These are phyloP conservation scores for Entonaema liquescens DNA, from an alignment of 495 filamentous ascomycete genomes.

Conservation along the genomic window DNA sequence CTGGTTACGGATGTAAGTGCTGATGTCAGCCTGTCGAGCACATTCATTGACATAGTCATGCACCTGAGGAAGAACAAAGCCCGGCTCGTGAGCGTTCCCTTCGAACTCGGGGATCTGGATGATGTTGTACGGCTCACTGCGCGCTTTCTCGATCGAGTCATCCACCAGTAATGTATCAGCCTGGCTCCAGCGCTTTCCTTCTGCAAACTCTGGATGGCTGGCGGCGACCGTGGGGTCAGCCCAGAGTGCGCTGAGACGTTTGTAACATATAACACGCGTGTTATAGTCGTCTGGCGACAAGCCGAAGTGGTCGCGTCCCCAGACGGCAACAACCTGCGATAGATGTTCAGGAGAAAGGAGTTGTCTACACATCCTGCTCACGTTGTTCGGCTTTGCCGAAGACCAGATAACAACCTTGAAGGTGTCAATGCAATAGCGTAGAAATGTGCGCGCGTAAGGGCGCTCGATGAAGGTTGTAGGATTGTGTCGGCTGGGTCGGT, in stretches of 20 bases:
- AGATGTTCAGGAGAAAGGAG: constrained; percentile 58
- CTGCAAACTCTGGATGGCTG: constrained; percentile 54
- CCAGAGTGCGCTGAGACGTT: constrained; percentile 80
- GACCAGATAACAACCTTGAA: constrained; percentile 92
- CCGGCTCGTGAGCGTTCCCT: constrained; percentile 50
- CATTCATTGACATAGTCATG: constrained; percentile 59
- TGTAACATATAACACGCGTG: constrained; percentile 85
- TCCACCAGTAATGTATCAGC: constrained; percentile 91
- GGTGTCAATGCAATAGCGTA: constrained; percentile 69
- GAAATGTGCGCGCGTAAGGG: constrained; percentile 69
- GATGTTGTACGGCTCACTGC: constrained; percentile 83
- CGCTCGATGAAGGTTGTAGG: constrained; percentile 67
- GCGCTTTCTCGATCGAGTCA: constrained; percentile 80
- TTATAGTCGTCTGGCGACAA: constrained; percentile 70
- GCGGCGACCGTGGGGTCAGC: constrained; percentile 58
- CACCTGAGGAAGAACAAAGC: constrained; percentile 54
- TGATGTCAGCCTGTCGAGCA: constrained; percentile 54
- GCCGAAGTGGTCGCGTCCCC: constrained; percentile 82
- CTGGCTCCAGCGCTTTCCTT: constrained; percentile 70
- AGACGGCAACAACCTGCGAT: constrained; percentile 68
- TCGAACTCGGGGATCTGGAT: constrained; percentile 81
- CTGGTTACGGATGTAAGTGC: constrained; percentile 51
- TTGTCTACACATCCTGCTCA: constrained; percentile 65
- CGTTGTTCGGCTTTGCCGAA: constrained; percentile 76
- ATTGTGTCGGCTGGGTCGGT: constrained; percentile 62